Evolutionary conservation across 202 grass and related monocot genomes (phyloP), one percentile per base, ranked within the genome.

Genomic region (Zoysia matrella): DNA sequence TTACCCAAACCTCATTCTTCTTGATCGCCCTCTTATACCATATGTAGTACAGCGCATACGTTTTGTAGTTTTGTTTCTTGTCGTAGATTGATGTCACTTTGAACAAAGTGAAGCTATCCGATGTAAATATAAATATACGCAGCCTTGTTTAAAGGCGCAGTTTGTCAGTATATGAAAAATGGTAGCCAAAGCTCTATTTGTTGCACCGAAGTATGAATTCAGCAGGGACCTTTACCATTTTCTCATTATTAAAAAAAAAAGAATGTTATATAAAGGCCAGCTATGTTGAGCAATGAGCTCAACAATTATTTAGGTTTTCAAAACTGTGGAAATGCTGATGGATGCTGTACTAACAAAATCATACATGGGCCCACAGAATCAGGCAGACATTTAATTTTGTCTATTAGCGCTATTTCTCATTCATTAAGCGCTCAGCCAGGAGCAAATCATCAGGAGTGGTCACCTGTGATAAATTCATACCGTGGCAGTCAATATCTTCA

Each of bases 361-460:
- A 47, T 62, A 63, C 4, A 1, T 63, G 47, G 1, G 4, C 65
- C 47, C 73, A 47, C 47, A 67, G 61, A 67, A 74, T 78, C 78
- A 78, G 30, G 67, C 57, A 73, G 79, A 63, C 41, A 49, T 15
- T 22, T 62, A 47, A 13, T 39, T 50, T 48, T 47, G 6, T 14
- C 22, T 44, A 44, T 73, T 1, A 13, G 39, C 60, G 63, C n/a
- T 81, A 87, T 62, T 82, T 84, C 10, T 72, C 68, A 40, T 50
- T 85, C 78, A 86, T 91, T 79, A 91, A 57, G 49, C 96, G 89
- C 87, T 99, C 96, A 14, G 96, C 96, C 67, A 99, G 68, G 10
- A 99, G 75, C 78, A 99, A 36, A 70, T 99, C 96, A 77, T 99
- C 96, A 40, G 96, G 96, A 52, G 96, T 96, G 1, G 96, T 99